Evolutionary conservation across 257 asterid genomes (phyloP), one percentile per base, ranked within the genome.

Genomic region (Fraxinus cuspidata): DNA sequence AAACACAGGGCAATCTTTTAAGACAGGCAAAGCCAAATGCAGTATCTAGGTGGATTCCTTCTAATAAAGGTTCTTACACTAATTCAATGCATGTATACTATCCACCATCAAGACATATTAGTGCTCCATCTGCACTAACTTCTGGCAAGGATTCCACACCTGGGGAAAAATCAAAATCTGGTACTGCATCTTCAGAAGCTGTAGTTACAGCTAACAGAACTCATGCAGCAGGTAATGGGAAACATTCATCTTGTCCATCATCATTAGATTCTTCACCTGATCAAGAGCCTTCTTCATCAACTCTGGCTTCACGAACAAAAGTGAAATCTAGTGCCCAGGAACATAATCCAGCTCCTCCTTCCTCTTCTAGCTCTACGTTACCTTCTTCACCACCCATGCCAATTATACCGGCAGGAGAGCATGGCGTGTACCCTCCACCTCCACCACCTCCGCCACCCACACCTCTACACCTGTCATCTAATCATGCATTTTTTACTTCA

Each of bases 11-110:
- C 25, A 11, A 86, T 77, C 78, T 71, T 71, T 64, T 72, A 76
- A 88, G 98, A 80, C 83, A 40, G 80, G 98, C 96, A 63, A 92
- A 96, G 83, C 89, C 97, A 60, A 90, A 79, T 87, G 87, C 95
- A 76, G 95, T 88, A 51, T 93, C 99, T 67, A 88, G 90, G 89
- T 93, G 98, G 99, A 90, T 96, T 77, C 98, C 98, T 72, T 7
- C 96, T 58, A 96, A 93, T 84, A 93, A 93, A 90, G 97, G 97
- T 67, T 93, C 97, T 65, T 92, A 92, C 85, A 89, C 92, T 74
- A 90, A 89, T 88, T 96, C 97, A 68, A 92, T 93, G 97, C 99
- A 92, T 80, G 94, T 93, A 63, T 83, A 89, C 74, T 92, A 96
- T 87, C 98, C 97, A 69, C 98, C 97, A 25, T 85, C 97, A 76